A percentile compares a stretch with the other conserved stretches of the same genome.
Conservation (phyloP, 2,329 filamentous ascomycete species). For the Fusarium sp. region DNA sequence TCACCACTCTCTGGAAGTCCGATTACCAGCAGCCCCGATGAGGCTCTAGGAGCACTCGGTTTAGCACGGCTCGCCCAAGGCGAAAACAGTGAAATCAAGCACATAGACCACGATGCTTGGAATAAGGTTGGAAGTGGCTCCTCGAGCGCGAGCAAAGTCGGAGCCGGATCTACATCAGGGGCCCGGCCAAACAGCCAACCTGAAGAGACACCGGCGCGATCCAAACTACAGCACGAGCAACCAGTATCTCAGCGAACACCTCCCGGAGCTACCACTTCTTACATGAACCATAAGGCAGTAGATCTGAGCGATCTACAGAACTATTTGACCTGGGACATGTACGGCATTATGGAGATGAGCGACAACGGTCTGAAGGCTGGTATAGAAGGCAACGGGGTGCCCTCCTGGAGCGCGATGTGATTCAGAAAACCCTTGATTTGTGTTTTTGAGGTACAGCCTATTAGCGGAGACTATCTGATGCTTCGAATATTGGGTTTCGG, state of each 20-base stretch:
- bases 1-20: slow-evolving; percentile 42
- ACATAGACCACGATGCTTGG: slow-evolving; percentile 26
- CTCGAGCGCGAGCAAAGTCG: slow-evolving; percentile 32
- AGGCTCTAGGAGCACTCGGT: slow-evolving; percentile 43
- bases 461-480: background rate
- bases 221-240: slow-evolving; percentile 56
- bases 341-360: slow-evolving; percentile 58
- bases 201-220: slow-evolving; percentile 46
- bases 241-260: slow-evolving; percentile 50
- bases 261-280: slow-evolving; percentile 36
- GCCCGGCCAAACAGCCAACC: slow-evolving; percentile 23
- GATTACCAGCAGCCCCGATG: slow-evolving; percentile 36
- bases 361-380: slow-evolving; percentile 54
- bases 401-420: slow-evolving; percentile 49
- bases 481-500: background rate
- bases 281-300: slow-evolving; percentile 54
- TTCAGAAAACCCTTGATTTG: no score
- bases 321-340: slow-evolving; percentile 58
- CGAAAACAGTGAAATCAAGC: slow-evolving; percentile 41
- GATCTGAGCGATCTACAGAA: slow-evolving; percentile 57
- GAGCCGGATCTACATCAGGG: slow-evolving; percentile 29
- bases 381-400: slow-evolving; percentile 53
- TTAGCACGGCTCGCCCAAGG: slow-evolving; percentile 44
- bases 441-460: no score
- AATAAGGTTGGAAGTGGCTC: slow-evolving; percentile 33